These are phyloP conservation scores for Aspergillus terreus DNA, from an alignment of 2,329 filamentous ascomycete species.

Conservation along the genomic window DNA sequence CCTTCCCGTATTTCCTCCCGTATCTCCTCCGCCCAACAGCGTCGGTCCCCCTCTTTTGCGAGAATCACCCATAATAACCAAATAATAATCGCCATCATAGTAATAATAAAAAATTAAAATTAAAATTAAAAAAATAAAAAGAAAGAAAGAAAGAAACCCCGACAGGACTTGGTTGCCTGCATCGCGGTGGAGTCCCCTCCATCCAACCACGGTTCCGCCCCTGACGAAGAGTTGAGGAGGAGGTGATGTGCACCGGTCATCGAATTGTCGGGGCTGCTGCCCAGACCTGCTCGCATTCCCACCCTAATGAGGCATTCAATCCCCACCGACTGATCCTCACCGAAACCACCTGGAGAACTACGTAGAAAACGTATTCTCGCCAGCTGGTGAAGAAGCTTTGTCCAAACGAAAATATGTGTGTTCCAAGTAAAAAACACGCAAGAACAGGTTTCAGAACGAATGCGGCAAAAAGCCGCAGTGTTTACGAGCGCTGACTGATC, in stretches of 20 bases:
- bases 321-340: background rate
- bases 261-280: constrained; percentile 4
- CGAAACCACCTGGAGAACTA: no score
- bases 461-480: background rate
- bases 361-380: no score
- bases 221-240: constrained; percentile 14
- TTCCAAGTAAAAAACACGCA: no score
- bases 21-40: background rate
- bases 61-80: no score
- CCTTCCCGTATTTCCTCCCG: background rate
- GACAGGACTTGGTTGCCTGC: constrained; percentile 12
- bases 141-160: background rate
- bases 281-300: constrained; percentile 5
- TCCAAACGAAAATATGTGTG: no score
- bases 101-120: background rate
- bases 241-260: constrained; percentile 21
- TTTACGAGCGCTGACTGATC: background rate
- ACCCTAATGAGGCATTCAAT: background rate
- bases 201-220: constrained; percentile 18
- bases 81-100: no score
- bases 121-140: background rate
- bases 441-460: background rate
- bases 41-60: background rate
- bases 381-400: no score
- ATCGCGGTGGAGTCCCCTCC: constrained; percentile 10